These are phyloP conservation scores for Gossypium mustelinum DNA, from an alignment of 345 rosid species.

Conservation along the genomic window DNA sequence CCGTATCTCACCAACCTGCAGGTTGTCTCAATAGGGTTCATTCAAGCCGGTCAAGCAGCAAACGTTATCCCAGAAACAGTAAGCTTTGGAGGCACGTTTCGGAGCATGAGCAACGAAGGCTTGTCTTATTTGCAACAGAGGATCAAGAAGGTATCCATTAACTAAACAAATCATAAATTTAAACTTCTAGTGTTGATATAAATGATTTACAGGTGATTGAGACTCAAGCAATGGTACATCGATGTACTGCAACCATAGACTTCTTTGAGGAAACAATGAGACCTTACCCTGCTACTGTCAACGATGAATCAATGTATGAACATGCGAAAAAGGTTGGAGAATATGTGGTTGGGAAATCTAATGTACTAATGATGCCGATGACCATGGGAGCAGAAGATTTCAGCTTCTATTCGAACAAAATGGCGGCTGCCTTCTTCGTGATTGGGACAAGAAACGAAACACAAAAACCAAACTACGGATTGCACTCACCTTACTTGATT, in stretches of 20 bases:
- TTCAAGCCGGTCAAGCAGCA: constrained; percentile 38
- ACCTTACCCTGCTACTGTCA: constrained; percentile 45
- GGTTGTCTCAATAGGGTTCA: constrained; percentile 32
- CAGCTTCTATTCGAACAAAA: constrained; percentile 47
- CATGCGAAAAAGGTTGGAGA: constrained; percentile 42
- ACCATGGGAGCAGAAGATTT: constrained; percentile 62
- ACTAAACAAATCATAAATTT: not conserved
- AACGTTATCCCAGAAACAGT: constrained; percentile 45
- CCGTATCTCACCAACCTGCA: not conserved
- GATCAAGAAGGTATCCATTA: constrained; percentile 34
- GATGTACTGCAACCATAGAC: constrained; percentile 41
- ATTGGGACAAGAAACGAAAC: constrained; percentile 33
- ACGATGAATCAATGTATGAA: constrained; percentile 40
- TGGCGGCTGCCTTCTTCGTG: constrained; percentile 39
- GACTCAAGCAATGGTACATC: constrained; percentile 45
- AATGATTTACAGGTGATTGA: constrained; percentile 31
- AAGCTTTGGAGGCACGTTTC: constrained; percentile 45
- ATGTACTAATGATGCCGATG: constrained; percentile 28
- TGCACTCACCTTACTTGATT: constrained; percentile 43
- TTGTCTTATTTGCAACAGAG: constrained; percentile 34
- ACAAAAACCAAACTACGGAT: not conserved
- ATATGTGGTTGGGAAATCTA: constrained; percentile 41
- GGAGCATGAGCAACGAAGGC: constrained; percentile 45
- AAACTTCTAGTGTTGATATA: not conserved
- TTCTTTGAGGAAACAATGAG: constrained; percentile 39